Evolutionary conservation across 768 basidiomycete species (phyloP).

Genomic region (Paxillus involutus): DNA sequence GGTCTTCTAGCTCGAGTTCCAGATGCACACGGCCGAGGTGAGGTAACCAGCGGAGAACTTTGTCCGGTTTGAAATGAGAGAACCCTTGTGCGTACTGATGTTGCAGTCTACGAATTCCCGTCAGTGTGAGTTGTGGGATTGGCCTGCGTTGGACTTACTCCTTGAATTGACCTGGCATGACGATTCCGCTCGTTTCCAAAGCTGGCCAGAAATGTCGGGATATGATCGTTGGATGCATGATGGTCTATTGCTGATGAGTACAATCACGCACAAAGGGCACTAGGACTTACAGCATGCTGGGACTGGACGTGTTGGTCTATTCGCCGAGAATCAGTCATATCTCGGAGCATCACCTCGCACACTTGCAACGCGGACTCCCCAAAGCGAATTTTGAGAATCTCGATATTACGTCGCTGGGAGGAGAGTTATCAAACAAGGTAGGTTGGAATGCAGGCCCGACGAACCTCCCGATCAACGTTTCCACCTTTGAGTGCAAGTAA

Average conservation of each 20-base stretch:
- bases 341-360: slow-evolving; percentile 97
- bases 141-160: slow-evolving; percentile 44
- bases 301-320: slow-evolving; percentile 87
- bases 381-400: slow-evolving; percentile 93
- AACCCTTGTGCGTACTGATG: slow-evolving; percentile 77
- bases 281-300: slow-evolving; percentile 55
- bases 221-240: slow-evolving; percentile 86
- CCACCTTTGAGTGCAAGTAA: slow-evolving; percentile 80
- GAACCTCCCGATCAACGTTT: slow-evolving; percentile 67
- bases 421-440: slow-evolving; percentile 4
- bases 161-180: slow-evolving; percentile 85
- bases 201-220: slow-evolving; percentile 96
- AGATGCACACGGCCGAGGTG: slow-evolving; percentile 85
- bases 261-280: background rate
- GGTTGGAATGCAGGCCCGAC: background rate
- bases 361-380: slow-evolving; percentile 91
- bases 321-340: slow-evolving; percentile 92
- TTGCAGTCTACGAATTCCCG: slow-evolving; percentile 53
- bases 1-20: slow-evolving; percentile 81
- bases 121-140: background rate
- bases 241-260: slow-evolving; percentile 43
- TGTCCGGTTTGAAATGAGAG: slow-evolving; percentile 87
- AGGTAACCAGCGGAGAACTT: slow-evolving; percentile 85
- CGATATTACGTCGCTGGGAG: slow-evolving; percentile 81
- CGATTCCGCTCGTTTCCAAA: slow-evolving; percentile 67